Evolutionary conservation across 306 rosid species (phyloP), one percentile per base, ranked within the genome.

Genomic region (Calophaca sinica): DNA sequence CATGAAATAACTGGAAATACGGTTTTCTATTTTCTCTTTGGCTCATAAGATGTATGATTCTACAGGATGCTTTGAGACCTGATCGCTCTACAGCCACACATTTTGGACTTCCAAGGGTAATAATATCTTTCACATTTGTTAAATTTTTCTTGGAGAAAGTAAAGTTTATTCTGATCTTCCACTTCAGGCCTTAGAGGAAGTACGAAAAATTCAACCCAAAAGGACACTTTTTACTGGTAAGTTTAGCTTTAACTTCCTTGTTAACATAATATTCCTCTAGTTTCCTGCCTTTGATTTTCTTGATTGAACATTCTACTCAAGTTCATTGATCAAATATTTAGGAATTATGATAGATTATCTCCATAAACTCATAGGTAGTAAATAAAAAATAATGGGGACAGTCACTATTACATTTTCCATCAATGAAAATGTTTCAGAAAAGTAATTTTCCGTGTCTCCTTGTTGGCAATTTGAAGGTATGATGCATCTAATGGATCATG

Each of bases 401-500:
- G 46, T 70, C 14, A 64, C 41, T 9, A 74, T 42, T 38, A 28
- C 44, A 3, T 67, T 26, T 76, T 74, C 50, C 52, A 55, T 55
- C n/a, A 20, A 38, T 50, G 32, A 42, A 57, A 46, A 36, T 73
- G 13, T 52, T 64, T 60, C 44, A 29, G 32, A 42, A 55, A 7
- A 11, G 7, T 76, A n/a, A n/a, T n/a, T n/a, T n/a, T n/a, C n/a
- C n/a, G n/a, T n/a, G n/a, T n/a, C n/a, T n/a, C 36, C 38, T 72
- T 11, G 49, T 68, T 78, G 70, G 69, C 29, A 41, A 79, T 83
- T 62, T 83, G 73, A 81, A 94, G 98, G 98, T 36, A 94, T 90
- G 98, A 94, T 94, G 97, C 98, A 94, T 84, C 73, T 88, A 79
- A 92, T 91, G 98, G 97, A 92, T 82, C 98, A 94, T 60, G 98